phyloP scores from a whole-genome alignment of 2,329 filamentous ascomycete species.

The Apiospora pterosperma region DNA sequence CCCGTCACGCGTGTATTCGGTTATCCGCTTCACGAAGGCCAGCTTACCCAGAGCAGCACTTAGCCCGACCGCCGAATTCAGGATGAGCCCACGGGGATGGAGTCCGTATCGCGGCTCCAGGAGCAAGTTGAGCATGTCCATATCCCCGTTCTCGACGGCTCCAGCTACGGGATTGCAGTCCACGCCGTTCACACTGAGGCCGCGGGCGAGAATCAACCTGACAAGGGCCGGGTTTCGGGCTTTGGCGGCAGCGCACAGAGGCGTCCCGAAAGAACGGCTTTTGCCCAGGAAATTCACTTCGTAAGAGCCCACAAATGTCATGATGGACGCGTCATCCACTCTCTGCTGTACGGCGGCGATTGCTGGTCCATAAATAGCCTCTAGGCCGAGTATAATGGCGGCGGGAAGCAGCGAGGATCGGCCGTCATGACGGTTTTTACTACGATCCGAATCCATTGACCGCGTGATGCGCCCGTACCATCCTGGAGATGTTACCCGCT shows the following conservation, averaged over 20 bases:
- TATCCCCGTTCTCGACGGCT: neutral
- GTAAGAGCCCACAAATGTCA: neutral
- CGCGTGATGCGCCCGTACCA: neutral
- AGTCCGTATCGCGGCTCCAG: neutral
- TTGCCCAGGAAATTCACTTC: neutral
- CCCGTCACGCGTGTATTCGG: neutral
- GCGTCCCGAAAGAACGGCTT: neutral
- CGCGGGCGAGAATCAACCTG: neutral
- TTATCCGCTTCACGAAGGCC: neutral
- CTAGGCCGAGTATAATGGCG: neutral
- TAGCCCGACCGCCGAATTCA: neutral
- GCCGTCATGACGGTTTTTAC: neutral
- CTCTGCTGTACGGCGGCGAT: neutral
- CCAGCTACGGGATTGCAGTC: neutral
- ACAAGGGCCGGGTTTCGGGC: neutral
- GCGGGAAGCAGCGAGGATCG: neutral
- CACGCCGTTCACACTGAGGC: neutral
- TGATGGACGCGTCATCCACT: neutral
- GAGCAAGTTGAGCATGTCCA: neutral
- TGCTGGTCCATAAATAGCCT: neutral
- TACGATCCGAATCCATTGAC: neutral
- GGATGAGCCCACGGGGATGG: fast-evolving
- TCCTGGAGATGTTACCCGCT: neutral
- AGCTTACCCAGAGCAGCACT: neutral
- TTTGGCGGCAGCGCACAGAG: neutral